Evolutionary conservation across 345 rosid species (phyloP), one percentile per base, ranked within the genome.

Genomic region (Melaleuca quinquenervia): DNA sequence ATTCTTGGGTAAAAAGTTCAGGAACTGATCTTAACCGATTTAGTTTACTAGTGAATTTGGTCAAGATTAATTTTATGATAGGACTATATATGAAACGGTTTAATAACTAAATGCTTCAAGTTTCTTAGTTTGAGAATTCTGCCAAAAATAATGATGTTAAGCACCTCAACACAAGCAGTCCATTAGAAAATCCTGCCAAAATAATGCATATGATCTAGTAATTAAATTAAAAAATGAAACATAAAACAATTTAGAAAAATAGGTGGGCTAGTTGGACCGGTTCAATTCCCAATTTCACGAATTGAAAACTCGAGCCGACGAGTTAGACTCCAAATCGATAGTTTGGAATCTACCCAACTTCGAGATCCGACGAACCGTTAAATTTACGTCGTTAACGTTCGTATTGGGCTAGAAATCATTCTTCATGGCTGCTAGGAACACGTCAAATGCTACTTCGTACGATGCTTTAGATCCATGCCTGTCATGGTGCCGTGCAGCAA

Each of bases 241-340:
- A 18, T 0, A 64, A 70, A 70, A 70, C 22, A 18, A 18, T 36
- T 8, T 6, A 0, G 22, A 64, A 64, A 52, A 64, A 8, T 70
- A 70, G 78, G 22, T 2, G 16, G 26, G 26, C 13, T 12, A 18
- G 1, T 18, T 36, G 13, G 0, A 32, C 0, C 24, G 0, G 2
- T 70, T 15, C 6, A 41, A 21, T 62, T 62, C 21, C 41, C 2
- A 13, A 5, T 62, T 62, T 21, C 8, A 64, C 29, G 16, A 29
- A 29, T 10, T 3, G 6, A 9, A 21, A 64, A 64, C 1, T 15
- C 0, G 36, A 2, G 8, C 22, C 0, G 0, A 9, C 80, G 18
- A 70, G 24, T 3, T 70, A 36, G 80, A 48, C 36, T 70, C 22
- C 13, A 32, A 70, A 20, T 70, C 36, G 32, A 0, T 70, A 70